Evolutionary conservation across 2,329 filamentous ascomycete genomes (phyloP).

Genomic region (Fusarium neocosmosporiellum): DNA sequence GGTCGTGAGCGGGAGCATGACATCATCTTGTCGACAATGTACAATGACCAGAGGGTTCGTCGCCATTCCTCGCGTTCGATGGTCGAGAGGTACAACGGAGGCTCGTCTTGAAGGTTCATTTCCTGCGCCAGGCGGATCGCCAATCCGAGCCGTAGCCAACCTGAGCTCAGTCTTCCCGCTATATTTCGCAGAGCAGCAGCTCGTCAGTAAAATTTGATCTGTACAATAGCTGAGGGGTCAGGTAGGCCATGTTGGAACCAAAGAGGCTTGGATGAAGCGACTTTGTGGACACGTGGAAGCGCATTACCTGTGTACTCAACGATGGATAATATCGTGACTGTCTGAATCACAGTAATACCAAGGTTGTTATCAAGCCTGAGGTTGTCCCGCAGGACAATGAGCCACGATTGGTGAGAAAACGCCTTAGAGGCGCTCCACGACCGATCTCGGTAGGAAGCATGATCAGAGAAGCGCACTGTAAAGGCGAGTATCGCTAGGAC

Average conservation of each 20-base stretch:
- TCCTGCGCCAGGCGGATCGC: conserved; percentile 49
- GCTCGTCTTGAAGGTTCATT: conserved; percentile 47
- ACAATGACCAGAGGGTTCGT: conserved; percentile 53
- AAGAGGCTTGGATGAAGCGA: no score
- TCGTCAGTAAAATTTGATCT: no score
- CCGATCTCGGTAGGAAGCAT: not conserved
- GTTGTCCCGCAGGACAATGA: not conserved
- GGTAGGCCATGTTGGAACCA: no score
- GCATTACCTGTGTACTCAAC: not conserved
- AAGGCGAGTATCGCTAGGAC: not conserved
- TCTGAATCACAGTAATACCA: no score
- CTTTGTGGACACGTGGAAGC: no score
- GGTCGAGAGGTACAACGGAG: conserved; percentile 17
- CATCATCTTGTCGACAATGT: conserved; percentile 50
- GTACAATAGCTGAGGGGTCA: no score
- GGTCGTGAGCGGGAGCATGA: conserved; percentile 52
- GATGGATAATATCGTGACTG: no score
- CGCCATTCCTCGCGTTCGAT: conserved; percentile 40
- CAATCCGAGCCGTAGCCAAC: conserved; percentile 51
- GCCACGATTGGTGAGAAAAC: no score
- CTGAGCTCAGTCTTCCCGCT: conserved; percentile 29
- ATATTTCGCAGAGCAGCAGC: no score
- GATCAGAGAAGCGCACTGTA: not conserved
- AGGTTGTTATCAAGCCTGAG: not conserved
- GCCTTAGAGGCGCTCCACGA: no score